phyloP scores from a whole-genome alignment of 2,329 filamentous ascomycete species.

The Didymella pomorum region DNA sequence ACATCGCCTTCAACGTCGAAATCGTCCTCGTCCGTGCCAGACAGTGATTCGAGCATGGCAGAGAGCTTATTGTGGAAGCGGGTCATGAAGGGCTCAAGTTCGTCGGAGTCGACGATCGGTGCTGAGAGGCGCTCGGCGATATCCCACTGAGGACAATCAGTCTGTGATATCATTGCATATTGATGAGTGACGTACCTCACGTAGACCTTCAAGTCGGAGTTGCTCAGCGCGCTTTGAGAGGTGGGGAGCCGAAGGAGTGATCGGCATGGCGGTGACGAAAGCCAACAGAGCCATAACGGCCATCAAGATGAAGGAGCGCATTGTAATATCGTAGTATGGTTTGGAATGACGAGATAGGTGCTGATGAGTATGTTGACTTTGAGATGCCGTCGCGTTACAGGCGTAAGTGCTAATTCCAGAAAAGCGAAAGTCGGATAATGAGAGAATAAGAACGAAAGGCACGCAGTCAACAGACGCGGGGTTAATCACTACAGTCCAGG shows the following conservation, averaged over 20 bases:
- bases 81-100: constrained; percentile 26
- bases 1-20: constrained; percentile 47
- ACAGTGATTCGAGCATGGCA: constrained; percentile 28
- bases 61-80: constrained; percentile 36
- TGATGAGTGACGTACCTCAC: constrained; percentile 37
- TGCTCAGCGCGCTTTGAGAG: constrained; percentile 45
- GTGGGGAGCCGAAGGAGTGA: constrained; percentile 47
- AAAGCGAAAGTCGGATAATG: constrained; percentile 19
- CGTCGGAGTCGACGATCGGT: constrained; percentile 27
- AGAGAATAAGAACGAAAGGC: constrained; percentile 28
- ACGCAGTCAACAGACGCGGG: constrained; percentile 24
- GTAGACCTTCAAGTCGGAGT: constrained; percentile 44
- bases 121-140: constrained; percentile 43
- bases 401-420: constrained; percentile 21
- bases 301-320: constrained; percentile 40
- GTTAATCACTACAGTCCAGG: constrained; percentile 23
- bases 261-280: constrained; percentile 42
- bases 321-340: constrained; percentile 17
- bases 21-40: constrained; percentile 29
- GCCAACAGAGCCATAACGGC: constrained; percentile 37
- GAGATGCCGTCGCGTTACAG: neutral
- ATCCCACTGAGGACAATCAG: constrained; percentile 39
- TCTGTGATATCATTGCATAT: neutral
- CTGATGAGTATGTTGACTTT: neutral
- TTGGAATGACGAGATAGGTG: neutral